Evolutionary conservation across 1,284 basidiomycete species (phyloP), one percentile per base, ranked within the genome.

Genomic region (Ceratobasidium sp.): DNA sequence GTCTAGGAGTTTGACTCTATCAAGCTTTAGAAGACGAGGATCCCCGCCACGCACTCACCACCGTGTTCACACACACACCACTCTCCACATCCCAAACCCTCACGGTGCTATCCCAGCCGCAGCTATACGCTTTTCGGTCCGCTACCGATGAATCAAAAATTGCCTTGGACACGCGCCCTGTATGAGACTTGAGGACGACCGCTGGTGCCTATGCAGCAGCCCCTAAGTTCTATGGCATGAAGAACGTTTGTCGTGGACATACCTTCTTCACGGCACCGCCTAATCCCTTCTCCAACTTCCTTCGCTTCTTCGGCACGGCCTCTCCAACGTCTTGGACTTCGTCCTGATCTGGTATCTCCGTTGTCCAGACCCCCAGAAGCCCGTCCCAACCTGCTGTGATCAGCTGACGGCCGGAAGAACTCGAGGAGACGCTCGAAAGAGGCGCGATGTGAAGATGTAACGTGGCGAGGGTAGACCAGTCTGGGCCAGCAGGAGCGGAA

Each of bases 311-410:
- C 79, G 80, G 82, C 73, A 83, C 78, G 64, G 88, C 85, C 67
- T 90, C 89, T 82, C 86, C 79, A 30, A 84, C 79, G 14, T 77
- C 79, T n/a, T 86, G 85, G 0, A 91, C 88, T 84, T 94, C 91
- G 84, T 96, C 91, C 48, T 87, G 81, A 0, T 85, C 81, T 1
- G 93, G 92, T 35, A 93, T 85, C 3, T 86, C 84, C 0, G 90
- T 90, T 79, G 92, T 89, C 92, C 92, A 98, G 16, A 97, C 81
- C 4, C 95, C 94, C 70, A 98, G 88, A 23, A 93, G 85, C 4
- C 89, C 87, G 82, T 96, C 95, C 94, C 94, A 96, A 0, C 92
- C 92, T 0, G 92, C 88, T 0, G 93, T 93, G 41, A 96, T 85
- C 30, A 96, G 85, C 77, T 90, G 89, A 1, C 87, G 85, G 1